A percentile compares a stretch with the other conserved stretches of the same genome.
Conservation (phyloP, 2,329 filamentous ascomycete species). For the Periconia sp. region DNA sequence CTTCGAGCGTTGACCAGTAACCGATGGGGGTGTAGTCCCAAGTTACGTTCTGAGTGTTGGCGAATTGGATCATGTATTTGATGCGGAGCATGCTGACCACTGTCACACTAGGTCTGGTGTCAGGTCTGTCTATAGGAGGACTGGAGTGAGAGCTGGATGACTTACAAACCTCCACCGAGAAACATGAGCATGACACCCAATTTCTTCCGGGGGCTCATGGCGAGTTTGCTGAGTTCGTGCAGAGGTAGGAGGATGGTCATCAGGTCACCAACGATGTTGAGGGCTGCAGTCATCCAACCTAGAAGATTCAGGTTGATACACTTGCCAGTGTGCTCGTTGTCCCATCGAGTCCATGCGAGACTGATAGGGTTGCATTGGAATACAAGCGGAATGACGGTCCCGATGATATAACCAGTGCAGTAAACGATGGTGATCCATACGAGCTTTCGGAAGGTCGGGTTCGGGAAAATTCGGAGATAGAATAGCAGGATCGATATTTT, state of each 20-base stretch:
- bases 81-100: slow-evolving; percentile 49
- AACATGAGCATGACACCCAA: slow-evolving; percentile 43
- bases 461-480: slow-evolving; percentile 35
- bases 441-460: slow-evolving; percentile 13
- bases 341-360: slow-evolving; percentile 28
- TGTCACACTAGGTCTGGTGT: slow-evolving; percentile 40
- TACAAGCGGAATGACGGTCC: too few relatives aligned
- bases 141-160: slow-evolving; percentile 1
- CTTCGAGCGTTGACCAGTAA: slow-evolving; percentile 32
- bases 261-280: slow-evolving; percentile 37
- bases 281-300: slow-evolving; percentile 29
- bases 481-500: slow-evolving; percentile 34
- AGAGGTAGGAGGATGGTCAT: slow-evolving; percentile 35
- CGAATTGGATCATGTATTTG: slow-evolving; percentile 47
- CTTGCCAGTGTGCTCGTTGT: slow-evolving; percentile 24
- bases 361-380: slow-evolving; percentile 27
- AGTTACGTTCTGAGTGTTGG: slow-evolving; percentile 43
- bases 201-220: slow-evolving; percentile 32
- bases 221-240: slow-evolving; percentile 29
- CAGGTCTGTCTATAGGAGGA: neutral
- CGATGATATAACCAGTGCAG: slow-evolving; percentile 19
- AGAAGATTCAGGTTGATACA: slow-evolving; percentile 28
- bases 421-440: slow-evolving; percentile 21
- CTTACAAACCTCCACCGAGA: slow-evolving; percentile 43
- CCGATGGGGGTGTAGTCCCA: slow-evolving; percentile 36